Evolutionary conservation across 345 rosid species (phyloP), one percentile per base, ranked within the genome.

Genomic region (Gossypium australe): DNA sequence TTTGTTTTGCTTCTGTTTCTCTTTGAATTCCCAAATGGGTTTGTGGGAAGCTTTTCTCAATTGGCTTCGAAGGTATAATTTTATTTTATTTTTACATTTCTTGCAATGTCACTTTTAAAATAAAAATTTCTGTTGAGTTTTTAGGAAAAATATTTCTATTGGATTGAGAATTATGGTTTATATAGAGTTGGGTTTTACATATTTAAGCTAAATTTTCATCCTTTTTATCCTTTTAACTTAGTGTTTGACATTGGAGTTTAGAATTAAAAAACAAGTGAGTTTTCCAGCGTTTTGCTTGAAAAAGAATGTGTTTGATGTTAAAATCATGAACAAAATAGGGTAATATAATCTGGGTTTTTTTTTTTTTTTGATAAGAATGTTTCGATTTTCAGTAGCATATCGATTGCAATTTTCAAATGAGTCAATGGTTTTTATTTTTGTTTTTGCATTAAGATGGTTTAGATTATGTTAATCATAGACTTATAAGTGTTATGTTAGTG

Each of bases 11-110:
- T 67, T 7, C 53, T 77, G 55, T 83, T 59, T 76, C 43, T 58
- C 79, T 7, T 73, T 77, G 63, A 51, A 71, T 71, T 74, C 59
- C 20, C 47, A 18, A 45, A 89, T 89, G 94, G 91, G 91, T 41
- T 81, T 88, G 64, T 89, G 84, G 88, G 94, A 89, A 79, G 89
- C 89, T 76, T 79, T 89, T 79, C 91, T 89, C 85, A 87, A 87
- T 84, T 89, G 94, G 94, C 94, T 89, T 70, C 94, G 92, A 49
- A 89, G 92, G 94, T 86, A 27, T 4, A 11, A 34, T 53, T 1
- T 71, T 20, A 2, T 7, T 25, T 25, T 4, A 18, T n/a, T 17
- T 70, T 17, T 68, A 34, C 38, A 34, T 34, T 4, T 34, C 38
- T 34, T 34, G 38, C 38, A 34, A 34, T 34, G 38, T 4, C 38